Evolutionary conservation across 148 eudicot genomes (phyloP), one percentile per base, ranked within the genome.

Genomic region (Rhododendron vialii): DNA sequence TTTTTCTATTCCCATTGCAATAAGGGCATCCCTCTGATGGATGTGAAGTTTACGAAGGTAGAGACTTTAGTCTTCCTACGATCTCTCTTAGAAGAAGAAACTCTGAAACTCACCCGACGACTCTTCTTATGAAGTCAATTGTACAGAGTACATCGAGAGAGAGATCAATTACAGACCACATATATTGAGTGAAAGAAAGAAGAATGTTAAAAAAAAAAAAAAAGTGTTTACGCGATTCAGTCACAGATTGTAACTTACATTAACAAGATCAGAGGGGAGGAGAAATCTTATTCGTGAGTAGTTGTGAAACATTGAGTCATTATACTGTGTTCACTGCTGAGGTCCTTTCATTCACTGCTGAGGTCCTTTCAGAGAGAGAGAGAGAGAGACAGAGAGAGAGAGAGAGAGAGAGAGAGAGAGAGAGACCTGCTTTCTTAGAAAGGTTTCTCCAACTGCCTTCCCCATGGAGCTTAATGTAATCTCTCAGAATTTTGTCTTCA

Each of bases 371-470:
- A 15, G 0, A 63, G 28, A 63, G 28, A 63, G 28, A 63, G 28
- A 63, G 69, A 61, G 69, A 61, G 67, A 67, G 35, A 35, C 30
- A 63, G 69, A 67, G 73, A 33, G 38, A n/a, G n/a, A n/a, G n/a
- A 30, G 30, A 75, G 78, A 75, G 78, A 75, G 79, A 76, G 80
- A 38, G 80, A 76, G n/a, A 76, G 80, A 77, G 80, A 10, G 36
- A 14, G 26, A 17, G 48, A 77, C 80, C 80, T 77, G 80, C 80
- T 77, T 77, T 77, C 50, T 22, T 77, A 7, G 83, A 43, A 14
- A 80, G 59, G 59, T 80, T 51, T 80, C 83, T 28, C 83, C 83
- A 80, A 2, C 63, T 28, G 22, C 61, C 83, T 50, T 80, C 63
- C 9, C 83, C 83, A 50, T 30, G 83, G 36, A 80, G 18, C 41